These are phyloP conservation scores for Mariannaea sp. DNA, from an alignment of 2,329 filamentous ascomycete genomes.

Conservation along the genomic window DNA sequence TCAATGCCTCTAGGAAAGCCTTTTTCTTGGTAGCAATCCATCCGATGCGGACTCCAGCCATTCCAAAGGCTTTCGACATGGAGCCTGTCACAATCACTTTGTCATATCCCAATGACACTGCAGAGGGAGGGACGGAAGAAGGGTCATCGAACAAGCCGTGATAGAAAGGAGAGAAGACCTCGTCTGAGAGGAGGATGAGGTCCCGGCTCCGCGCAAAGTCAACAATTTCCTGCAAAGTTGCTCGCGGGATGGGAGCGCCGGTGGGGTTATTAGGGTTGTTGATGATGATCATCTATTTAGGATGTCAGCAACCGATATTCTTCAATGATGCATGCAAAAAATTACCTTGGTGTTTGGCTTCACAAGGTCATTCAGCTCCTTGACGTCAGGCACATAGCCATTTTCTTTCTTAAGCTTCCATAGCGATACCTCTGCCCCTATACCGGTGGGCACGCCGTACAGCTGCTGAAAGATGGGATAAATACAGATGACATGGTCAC, in stretches of 20 bases:
- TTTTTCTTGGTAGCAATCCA: conserved; percentile 74
- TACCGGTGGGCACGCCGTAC: background rate
- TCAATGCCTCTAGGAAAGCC: conserved; percentile 65
- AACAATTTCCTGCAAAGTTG: conserved; percentile 7
- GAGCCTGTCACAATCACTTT: conserved; percentile 77
- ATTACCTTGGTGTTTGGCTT: conserved; percentile 8
- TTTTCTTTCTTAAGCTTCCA: conserved; percentile 5
- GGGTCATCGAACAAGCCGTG: conserved; percentile 35
- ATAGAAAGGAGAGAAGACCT: conserved; percentile 14
- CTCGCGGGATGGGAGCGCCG: conserved; percentile 1
- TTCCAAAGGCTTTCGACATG: conserved; percentile 81
- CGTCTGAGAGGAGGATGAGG: conserved; percentile 14
- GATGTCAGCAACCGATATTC: background rate
- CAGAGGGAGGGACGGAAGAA: conserved; percentile 61
- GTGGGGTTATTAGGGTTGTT: conserved; percentile 19
- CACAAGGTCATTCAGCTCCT: background rate
- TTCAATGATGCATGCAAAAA: background rate
- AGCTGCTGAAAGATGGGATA: conserved; percentile 12
- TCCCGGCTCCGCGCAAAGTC: conserved; percentile 11
- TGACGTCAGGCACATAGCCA: background rate
- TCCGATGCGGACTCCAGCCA: conserved; percentile 79
- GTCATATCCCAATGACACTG: conserved; percentile 72
- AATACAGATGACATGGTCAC: conserved; percentile 7
- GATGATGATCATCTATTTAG: conserved; percentile 15
- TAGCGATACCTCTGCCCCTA: conserved; percentile 10